Base-by-base conservation (phyloP, 169 alveolate species). In the Sarcocystis neurona region DNA sequence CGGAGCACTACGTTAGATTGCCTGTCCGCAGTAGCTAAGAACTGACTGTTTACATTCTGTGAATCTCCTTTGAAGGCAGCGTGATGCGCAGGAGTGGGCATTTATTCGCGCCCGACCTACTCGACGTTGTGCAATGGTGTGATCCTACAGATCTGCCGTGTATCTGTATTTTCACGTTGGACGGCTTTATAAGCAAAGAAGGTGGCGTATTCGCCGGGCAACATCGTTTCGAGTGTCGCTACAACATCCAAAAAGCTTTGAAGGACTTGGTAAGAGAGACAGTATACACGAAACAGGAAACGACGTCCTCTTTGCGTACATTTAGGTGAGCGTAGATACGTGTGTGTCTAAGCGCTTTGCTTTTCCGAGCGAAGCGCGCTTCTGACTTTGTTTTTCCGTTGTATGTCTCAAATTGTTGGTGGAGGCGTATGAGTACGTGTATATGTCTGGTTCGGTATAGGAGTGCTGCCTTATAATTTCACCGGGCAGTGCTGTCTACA, bases 151-250 rank as follows among this genome's bases (percentile, higher is more conserved):
- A 94, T 56, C 94, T 98, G 78, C 94, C 94, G 48, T 93, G 92
- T 72, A 97, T 97, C 90, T 97, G 96, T 92, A 96, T 99, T 47
- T 97, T 98, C 93, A 97, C 98, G 47, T 98, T 96, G 85, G 99
- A 98, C 92, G 99, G 99, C 79, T 94, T 93, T 58, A 97, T 98
- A 46, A 97, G 97, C 87, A 97, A 96, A 66, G 96, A 97, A 84
- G 99, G 99, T 39, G 99, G 99, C 0, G 95, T 95, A 50, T 98
- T 97, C 92, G 96, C 96, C 30, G 99, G 99, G 27, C 92, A 96
- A 95, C 98, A 96, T 94, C 97, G 99, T 87, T 98, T 98, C 92
- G 98, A 97, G 92, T 97, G 99, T 91, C 96, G 99, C 78, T 95
- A 94, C 90, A 88, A 96, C 84, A 94, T 98, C 63, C 97, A 96